Conservation (phyloP, 768 basidiomycete genomes). For the Phlebiopsis gigantea region DNA sequence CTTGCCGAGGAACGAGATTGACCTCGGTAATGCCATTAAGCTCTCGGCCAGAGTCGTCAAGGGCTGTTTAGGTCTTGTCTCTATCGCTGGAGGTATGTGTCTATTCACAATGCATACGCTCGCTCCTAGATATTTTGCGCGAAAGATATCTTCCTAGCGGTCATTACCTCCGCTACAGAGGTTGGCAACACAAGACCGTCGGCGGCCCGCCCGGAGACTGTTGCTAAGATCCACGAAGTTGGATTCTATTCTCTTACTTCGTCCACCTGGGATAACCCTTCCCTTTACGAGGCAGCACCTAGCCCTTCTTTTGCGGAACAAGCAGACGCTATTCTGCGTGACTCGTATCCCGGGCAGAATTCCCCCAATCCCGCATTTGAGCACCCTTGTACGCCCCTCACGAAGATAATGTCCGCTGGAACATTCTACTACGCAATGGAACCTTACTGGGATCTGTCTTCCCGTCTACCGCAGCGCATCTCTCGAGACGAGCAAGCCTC, state of each 20-base stretch:
- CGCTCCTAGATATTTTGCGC: neutral
- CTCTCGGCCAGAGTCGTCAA: conserved; percentile 70
- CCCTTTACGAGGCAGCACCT: conserved; percentile 46
- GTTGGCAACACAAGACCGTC: conserved; percentile 68
- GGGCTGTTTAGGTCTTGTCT: conserved; percentile 81
- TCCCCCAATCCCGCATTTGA: conserved; percentile 54
- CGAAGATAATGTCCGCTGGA: conserved; percentile 86
- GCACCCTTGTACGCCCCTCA: conserved; percentile 86
- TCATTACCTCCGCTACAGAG: conserved; percentile 72
- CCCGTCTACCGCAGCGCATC: conserved; percentile 69
- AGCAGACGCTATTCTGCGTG: conserved; percentile 41
- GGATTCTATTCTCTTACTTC: conserved; percentile 86
- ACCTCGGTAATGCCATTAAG: conserved; percentile 56
- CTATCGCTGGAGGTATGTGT: conserved; percentile 59
- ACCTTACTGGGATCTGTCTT: conserved; percentile 86
- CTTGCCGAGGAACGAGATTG: conserved; percentile 64
- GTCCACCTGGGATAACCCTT: conserved; percentile 75
- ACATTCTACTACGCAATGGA: conserved; percentile 90
- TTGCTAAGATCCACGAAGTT: conserved; percentile 83
- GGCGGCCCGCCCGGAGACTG: conserved; percentile 52
- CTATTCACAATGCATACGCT: neutral
- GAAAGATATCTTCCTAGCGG: conserved; percentile 79
- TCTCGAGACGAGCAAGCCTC: conserved; percentile 17
- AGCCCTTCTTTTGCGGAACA: conserved; percentile 51
- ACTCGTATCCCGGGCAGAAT: conserved; percentile 38